Percentiles rank a stretch among this genome's conserved stretches.
Conservation (phyloP, 2,329 filamentous ascomycete genomes). For the Paraphaeosphaeria minitans region DNA sequence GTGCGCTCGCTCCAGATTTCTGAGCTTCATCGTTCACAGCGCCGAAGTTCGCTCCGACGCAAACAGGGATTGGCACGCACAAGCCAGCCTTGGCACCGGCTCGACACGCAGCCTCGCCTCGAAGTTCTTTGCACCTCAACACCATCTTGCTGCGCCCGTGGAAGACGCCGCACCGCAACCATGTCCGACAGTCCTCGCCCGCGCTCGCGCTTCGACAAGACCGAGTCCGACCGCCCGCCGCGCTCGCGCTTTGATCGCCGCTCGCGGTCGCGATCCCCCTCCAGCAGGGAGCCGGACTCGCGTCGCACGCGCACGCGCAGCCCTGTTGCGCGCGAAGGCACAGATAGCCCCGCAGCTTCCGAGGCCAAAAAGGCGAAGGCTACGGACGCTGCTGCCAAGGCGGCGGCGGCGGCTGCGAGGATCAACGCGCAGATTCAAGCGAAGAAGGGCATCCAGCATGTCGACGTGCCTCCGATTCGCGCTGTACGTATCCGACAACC, state of each 20-base stretch:
- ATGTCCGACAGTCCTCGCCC: slow-evolving; percentile 71
- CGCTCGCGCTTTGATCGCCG: slow-evolving; percentile 80
- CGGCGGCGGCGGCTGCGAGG: slow-evolving; percentile 73
- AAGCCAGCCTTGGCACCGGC: not conserved
- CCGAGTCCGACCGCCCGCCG: slow-evolving; percentile 68
- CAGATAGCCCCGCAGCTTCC: slow-evolving; percentile 53
- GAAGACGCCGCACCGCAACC: slow-evolving; percentile 11
- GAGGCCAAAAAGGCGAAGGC: slow-evolving; percentile 57
- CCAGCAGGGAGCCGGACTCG: slow-evolving; percentile 66
- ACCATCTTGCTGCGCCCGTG: slow-evolving; percentile 1
- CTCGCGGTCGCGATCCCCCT: slow-evolving; percentile 74
- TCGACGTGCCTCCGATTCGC: slow-evolving; percentile 82
- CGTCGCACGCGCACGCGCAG: slow-evolving; percentile 77
- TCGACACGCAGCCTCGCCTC: not conserved
- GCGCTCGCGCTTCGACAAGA: slow-evolving; percentile 94
- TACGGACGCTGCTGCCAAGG: slow-evolving; percentile 74
- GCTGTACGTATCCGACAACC: slow-evolving; percentile 52
- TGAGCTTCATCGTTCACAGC: not conserved
- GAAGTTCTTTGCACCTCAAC: not conserved
- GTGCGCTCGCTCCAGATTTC: not conserved
- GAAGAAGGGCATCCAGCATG: slow-evolving; percentile 87
- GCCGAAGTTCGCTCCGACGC: slow-evolving; percentile 4
- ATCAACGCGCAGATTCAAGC: slow-evolving; percentile 56
- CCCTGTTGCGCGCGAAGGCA: slow-evolving; percentile 64
- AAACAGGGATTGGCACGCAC: not conserved